Percentiles rank a stretch among this genome's conserved stretches.
phyloP scores from a whole-genome alignment of 106 monocot species.

The Agapanthus africanus region DNA sequence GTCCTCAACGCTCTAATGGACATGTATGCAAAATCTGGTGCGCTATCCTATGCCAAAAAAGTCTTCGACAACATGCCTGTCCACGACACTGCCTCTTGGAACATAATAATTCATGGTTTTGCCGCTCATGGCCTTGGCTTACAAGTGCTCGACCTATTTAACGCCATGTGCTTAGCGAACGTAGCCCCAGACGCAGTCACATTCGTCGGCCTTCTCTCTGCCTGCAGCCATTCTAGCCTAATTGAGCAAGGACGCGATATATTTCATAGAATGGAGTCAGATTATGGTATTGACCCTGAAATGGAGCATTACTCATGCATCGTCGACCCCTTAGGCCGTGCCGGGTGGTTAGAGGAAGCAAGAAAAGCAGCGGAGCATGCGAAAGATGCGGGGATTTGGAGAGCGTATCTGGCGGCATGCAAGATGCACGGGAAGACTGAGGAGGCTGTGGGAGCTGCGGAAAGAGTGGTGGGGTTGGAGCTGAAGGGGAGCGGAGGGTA shows the following conservation, averaged over 20 bases:
- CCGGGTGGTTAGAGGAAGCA: conserved; percentile 58
- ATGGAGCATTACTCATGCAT: conserved; percentile 73
- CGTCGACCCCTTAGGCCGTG: conserved; percentile 75
- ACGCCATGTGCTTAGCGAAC: conserved; percentile 25
- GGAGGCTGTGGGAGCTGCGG: conserved; percentile 35
- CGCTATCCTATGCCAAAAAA: conserved; percentile 19
- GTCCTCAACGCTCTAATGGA: conserved; percentile 62
- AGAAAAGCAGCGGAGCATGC: conserved; percentile 30
- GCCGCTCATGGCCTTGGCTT: conserved; percentile 47
- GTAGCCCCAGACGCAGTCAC: conserved; percentile 59
- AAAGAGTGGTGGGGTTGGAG: conserved; percentile 33
- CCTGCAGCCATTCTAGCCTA: conserved; percentile 68
- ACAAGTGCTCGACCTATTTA: conserved; percentile 50
- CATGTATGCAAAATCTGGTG: conserved; percentile 78
- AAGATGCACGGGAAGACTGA: conserved; percentile 35
- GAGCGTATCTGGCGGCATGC: conserved; percentile 59
- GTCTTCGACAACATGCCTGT: conserved; percentile 36
- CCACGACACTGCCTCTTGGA: conserved; percentile 61
- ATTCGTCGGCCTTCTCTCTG: conserved; percentile 54
- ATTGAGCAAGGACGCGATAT: conserved; percentile 41
- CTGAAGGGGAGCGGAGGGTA: conserved; percentile 48
- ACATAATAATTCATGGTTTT: conserved; percentile 62
- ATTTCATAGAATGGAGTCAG: conserved; percentile 40
- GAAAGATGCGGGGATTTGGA: conserved; percentile 41
- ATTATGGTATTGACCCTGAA: conserved; percentile 32